Conservation (phyloP, 1,139 yeast genomes). For the Debaryomyces nepalensis region DNA sequence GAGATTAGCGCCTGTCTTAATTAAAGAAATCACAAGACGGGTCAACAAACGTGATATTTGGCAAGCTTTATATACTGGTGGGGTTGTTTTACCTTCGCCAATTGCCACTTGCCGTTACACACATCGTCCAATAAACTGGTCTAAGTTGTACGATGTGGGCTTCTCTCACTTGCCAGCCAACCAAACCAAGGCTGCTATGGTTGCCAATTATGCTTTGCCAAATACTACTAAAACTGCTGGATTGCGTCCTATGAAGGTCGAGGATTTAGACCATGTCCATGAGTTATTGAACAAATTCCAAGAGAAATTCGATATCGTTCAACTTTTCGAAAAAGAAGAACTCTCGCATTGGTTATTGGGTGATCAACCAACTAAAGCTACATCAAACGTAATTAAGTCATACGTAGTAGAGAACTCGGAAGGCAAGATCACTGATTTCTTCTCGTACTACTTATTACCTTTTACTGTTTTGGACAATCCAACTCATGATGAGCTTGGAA, state of each 20-base stretch:
- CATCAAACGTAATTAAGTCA: constrained; percentile 64
- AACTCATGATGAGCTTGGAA: constrained; percentile 69
- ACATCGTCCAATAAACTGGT: constrained; percentile 95
- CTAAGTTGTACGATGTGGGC: constrained; percentile 85
- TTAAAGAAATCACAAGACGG: constrained; percentile 92
- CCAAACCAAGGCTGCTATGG: constrained; percentile 79
- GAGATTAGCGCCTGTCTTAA: constrained; percentile 90
- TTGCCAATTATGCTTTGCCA: constrained; percentile 77
- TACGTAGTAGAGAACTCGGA: constrained; percentile 75
- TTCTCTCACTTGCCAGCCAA: constrained; percentile 80
- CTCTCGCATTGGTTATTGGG: constrained; percentile 82
- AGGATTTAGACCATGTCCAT: constrained; percentile 69
- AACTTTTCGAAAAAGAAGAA: constrained; percentile 71
- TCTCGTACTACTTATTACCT: constrained; percentile 88
- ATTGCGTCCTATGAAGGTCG: constrained; percentile 61
- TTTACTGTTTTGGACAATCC: constrained; percentile 79
- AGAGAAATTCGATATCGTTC: constrained; percentile 71
- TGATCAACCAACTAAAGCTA: constrained; percentile 29
- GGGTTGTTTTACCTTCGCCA: constrained; percentile 89
- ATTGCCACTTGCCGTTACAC: constrained; percentile 88
- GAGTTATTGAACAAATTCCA: constrained; percentile 66
- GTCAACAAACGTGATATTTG: constrained; percentile 83
- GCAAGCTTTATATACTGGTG: constrained; percentile 97
- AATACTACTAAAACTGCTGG: constrained; percentile 59
- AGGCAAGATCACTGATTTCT: constrained; percentile 81